These are phyloP conservation scores for Kalanchoe fedtschenkoi DNA, from an alignment of 164 flowering plant species.

Conservation along the genomic window DNA sequence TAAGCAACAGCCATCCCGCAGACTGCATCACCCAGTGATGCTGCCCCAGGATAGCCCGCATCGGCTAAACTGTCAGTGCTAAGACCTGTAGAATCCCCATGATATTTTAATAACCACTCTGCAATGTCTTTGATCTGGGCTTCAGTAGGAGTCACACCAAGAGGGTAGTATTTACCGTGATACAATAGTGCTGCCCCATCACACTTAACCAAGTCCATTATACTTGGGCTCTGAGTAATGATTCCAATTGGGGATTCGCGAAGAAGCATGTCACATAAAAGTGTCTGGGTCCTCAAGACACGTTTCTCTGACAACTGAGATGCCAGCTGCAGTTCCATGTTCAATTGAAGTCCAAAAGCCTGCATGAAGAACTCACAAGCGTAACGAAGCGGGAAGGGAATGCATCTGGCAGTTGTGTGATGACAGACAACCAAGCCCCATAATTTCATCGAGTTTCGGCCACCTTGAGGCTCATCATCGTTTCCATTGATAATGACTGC, in stretches of 20 bases:
- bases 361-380: conserved; percentile 12
- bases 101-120: conserved; percentile 6
- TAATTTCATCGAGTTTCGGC: conserved; percentile 7
- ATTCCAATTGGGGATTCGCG: conserved; percentile 10
- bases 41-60: conserved; percentile 12
- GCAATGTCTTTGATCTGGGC: conserved; percentile 8
- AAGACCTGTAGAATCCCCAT: conserved; percentile 9
- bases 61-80: conserved; percentile 11
- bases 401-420: conserved; percentile 7
- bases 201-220: conserved; percentile 11
- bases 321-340: conserved; percentile 11
- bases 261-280: conserved; percentile 10
- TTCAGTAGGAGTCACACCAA: conserved; percentile 12
- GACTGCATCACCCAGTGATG: conserved; percentile 11
- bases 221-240: conserved; percentile 10
- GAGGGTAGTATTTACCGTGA: not conserved
- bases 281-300: conserved; percentile 6
- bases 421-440: conserved; percentile 12
- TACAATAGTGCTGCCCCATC: conserved; percentile 12
- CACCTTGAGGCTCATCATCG: not conserved
- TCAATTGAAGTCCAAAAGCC: conserved; percentile 10
- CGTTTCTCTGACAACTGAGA: conserved; percentile 5
- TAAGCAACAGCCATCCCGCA: conserved; percentile 11
- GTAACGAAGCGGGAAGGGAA: conserved; percentile 11
- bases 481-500: conserved; percentile 10